Evolutionary conservation across 1,284 basidiomycete genomes (phyloP), one percentile per base, ranked within the genome.

Genomic region (Anthracocystis walkeri): DNA sequence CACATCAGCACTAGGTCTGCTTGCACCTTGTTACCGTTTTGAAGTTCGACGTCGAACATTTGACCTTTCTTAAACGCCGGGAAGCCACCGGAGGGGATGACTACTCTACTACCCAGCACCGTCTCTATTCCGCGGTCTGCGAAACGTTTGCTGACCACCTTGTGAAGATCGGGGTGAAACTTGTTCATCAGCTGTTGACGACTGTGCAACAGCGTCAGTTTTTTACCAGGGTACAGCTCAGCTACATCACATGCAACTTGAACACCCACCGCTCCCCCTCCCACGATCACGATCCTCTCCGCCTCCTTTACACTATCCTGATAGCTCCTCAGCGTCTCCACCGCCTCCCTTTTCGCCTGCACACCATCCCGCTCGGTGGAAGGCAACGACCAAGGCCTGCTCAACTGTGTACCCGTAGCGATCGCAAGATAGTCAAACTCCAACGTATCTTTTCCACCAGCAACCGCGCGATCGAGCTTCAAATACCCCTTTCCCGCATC

Each of bases 231-330:
- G 59, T 79, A 79, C 20, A 82, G 57, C 23, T 73, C 77, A 0
- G 77, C 70, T 33, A 84, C 84, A 52, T 85, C 83, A 7, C 63
- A 70, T 0, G 83, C 83, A 6, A 80, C 70, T 45, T 84, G 76
- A 1, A 83, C 83, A 35, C 83, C 83, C 10, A 85, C 68, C 4
- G 83, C 82, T 16, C 82, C 83, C 12, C 82, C 83, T 8, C 83
- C 83, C 3, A 85, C 78, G 14, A 85, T 55, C 10, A 85, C 77
- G 48, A 84, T 78, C 7, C 80, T 54, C 4, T 71, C 16, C 14
- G 79, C 79, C 7, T 62, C 60, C 12, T 52, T 46, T 16, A 85
- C 73, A 1, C 71, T 66, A 11, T 75, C 61, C 50, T 85, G 82
- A 8, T 69, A 65, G 3, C 45, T 11, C 10, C 58, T 25, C 60